Conservation (phyloP, 1,139 yeast genomes). For the Sugiyamaella neomexicana region DNA sequence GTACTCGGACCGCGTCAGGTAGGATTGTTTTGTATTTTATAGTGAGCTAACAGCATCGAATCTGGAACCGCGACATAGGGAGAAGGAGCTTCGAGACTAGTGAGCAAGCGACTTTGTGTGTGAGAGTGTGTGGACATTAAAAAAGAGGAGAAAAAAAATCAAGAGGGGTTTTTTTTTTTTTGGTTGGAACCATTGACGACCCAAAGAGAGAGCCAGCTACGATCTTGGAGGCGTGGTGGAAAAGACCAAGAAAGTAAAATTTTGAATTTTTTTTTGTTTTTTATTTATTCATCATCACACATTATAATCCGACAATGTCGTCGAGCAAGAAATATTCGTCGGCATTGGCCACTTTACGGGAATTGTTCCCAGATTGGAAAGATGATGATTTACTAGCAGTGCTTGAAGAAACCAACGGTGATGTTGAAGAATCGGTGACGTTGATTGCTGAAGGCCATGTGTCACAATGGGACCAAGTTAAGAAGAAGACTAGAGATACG, state of each 20-base stretch:
- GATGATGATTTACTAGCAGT: constrained; percentile 77
- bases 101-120: no score
- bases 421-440: constrained; percentile 77
- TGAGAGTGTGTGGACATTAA: neutral
- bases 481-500: constrained; percentile 51
- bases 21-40: neutral
- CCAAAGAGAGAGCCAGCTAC: no score
- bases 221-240: neutral
- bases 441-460: constrained; percentile 77
- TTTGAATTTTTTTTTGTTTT: constrained; percentile 2
- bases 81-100: no score
- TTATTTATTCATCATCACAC: neutral
- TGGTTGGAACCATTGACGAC: no score
- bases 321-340: constrained; percentile 38
- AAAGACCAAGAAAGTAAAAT: no score
- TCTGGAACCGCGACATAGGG: neutral
- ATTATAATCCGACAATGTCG: neutral
- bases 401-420: constrained; percentile 69
- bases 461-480: constrained; percentile 62
- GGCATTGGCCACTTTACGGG: constrained; percentile 63
- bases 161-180: neutral
- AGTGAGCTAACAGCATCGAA: neutral
- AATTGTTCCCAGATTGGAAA: constrained; percentile 95
- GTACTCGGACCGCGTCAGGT: neutral
- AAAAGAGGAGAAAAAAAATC: neutral